These are phyloP conservation scores for Cryptococcus sp. DNA, from an alignment of 1,284 basidiomycete genomes.

Conservation along the genomic window DNA sequence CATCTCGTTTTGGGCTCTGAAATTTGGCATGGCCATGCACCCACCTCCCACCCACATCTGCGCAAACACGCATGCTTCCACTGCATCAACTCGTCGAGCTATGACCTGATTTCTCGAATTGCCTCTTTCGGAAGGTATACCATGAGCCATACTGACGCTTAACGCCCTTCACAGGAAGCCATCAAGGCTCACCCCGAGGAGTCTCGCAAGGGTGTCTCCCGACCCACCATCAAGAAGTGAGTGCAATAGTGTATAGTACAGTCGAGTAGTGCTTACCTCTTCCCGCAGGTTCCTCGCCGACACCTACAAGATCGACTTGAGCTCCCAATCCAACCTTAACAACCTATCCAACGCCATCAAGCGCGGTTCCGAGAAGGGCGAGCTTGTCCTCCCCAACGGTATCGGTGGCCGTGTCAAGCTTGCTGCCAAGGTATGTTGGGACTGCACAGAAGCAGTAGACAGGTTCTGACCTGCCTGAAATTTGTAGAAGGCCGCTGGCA, in stretches of 20 bases:
- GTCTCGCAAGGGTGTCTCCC: constrained; percentile 80
- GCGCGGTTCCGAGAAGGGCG: constrained; percentile 73
- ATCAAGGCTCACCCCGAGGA: constrained; percentile 74
- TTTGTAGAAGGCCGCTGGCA: constrained; percentile 33
- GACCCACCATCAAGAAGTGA: constrained; percentile 89
- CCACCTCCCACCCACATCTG: constrained; percentile 12
- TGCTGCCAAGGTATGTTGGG: constrained; percentile 57
- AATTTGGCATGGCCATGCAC: neutral
- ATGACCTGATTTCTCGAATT: constrained; percentile 18
- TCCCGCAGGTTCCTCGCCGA: constrained; percentile 67
- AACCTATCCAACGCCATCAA: constrained; percentile 81
- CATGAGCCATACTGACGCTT: constrained; percentile 1
- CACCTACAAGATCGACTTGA: constrained; percentile 75
- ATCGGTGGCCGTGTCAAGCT: constrained; percentile 75
- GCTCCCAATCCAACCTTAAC: constrained; percentile 68
- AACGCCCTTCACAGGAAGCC: constrained; percentile 61
- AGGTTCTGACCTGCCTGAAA: neutral
- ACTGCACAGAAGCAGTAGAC: too few species aligned
- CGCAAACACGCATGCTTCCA: constrained; percentile 8
- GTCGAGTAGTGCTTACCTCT: constrained; percentile 15
- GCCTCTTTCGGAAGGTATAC: constrained; percentile 35
- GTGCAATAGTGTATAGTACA: constrained; percentile 28
- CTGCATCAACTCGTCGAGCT: neutral
- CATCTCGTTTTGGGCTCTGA: neutral
- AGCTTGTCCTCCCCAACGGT: constrained; percentile 87